phyloP scores from a whole-genome alignment of 306 rosid genomes.

The Fragaria vesca region DNA sequence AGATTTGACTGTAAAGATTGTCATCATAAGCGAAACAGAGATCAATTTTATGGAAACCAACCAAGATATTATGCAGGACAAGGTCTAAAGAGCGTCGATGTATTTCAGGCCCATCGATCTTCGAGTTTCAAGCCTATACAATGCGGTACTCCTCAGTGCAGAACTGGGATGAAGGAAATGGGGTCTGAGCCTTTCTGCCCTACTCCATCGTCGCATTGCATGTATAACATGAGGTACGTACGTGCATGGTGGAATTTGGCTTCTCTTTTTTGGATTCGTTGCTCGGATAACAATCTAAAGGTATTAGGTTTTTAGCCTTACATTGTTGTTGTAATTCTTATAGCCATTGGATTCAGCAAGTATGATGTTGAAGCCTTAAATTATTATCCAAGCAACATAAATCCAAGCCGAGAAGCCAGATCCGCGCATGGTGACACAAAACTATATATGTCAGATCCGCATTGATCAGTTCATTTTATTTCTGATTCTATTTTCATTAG shows the following conservation, averaged over 20 bases:
- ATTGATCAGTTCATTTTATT: not conserved
- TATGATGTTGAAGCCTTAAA: no score
- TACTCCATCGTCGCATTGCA: not conserved
- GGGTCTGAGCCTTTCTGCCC: not conserved
- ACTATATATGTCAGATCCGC: not conserved
- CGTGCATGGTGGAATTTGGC: no score
- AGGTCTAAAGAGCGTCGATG: not conserved
- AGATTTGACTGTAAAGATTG: not conserved
- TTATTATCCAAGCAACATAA: no score
- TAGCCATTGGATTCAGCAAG: no score
- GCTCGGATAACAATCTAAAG: no score
- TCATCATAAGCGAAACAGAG: not conserved
- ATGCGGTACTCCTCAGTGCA: not conserved
- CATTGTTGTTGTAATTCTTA: no score
- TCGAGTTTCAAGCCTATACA: not conserved
- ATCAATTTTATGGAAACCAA: not conserved
- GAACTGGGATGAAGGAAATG: not conserved
- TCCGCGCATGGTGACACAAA: no score
- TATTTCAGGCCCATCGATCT: not conserved
- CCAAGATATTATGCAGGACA: not conserved
- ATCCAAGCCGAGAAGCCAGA: no score
- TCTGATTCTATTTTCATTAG: not conserved
- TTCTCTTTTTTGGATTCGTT: no score
- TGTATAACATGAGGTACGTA: conserved; percentile 2
- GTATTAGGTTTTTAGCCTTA: no score